Evolutionary conservation across 495 filamentous ascomycete species (phyloP).

Genomic region (Penicillium diatomitis): DNA sequence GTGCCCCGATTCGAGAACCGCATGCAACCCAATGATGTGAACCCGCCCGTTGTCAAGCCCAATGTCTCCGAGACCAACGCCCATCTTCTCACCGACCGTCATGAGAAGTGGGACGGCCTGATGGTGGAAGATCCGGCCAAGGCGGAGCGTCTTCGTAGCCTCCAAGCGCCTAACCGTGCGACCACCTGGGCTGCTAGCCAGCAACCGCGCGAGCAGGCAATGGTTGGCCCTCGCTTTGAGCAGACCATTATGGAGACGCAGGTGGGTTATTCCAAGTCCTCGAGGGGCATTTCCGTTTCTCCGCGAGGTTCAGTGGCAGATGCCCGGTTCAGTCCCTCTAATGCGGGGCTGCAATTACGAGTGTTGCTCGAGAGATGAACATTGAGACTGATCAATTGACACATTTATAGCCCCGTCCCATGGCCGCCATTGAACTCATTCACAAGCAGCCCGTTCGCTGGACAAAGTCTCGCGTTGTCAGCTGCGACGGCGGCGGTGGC

Average conservation of each 20-base stretch:
- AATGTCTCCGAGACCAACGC: constrained; percentile 56
- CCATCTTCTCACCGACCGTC: constrained; percentile 36
- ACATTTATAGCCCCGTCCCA: constrained; percentile 62
- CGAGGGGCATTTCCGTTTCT: too few species aligned
- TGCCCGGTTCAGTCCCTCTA: too few species aligned
- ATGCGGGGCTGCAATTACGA: too few species aligned
- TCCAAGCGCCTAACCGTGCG: constrained; percentile 82
- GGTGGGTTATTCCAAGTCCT: constrained; percentile 43
- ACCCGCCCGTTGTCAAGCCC: constrained; percentile 33
- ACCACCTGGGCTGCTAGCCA: constrained; percentile 77
- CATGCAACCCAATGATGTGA: constrained; percentile 46
- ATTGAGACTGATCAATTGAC: constrained; percentile 6
- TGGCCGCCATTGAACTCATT: constrained; percentile 87
- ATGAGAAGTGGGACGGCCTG: constrained; percentile 30
- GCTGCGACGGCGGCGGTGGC: constrained; percentile 90
- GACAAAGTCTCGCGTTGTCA: constrained; percentile 70
- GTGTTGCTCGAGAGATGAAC: not conserved
- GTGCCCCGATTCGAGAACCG: constrained; percentile 41
- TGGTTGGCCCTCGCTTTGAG: constrained; percentile 92
- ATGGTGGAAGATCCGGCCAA: constrained; percentile 52
- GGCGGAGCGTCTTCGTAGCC: constrained; percentile 47
- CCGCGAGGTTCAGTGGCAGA: too few species aligned
- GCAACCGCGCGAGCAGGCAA: constrained; percentile 66
- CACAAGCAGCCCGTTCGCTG: constrained; percentile 92
- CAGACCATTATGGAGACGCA: constrained; percentile 87